phyloP scores from a whole-genome alignment of 495 filamentous ascomycete genomes.

The Aspergillus nanangensis region DNA sequence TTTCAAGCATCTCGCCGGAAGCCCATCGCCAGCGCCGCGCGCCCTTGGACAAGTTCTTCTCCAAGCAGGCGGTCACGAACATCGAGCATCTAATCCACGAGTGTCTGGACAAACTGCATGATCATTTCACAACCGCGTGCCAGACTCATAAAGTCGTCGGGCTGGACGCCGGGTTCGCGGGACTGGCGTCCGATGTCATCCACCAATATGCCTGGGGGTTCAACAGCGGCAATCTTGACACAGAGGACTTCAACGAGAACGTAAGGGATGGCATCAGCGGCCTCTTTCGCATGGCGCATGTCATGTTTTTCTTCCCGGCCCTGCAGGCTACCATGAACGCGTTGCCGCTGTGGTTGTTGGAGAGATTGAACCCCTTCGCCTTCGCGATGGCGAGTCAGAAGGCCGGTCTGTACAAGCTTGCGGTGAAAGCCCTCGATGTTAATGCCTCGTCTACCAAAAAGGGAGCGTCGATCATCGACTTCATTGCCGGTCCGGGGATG shows the following conservation, averaged over 20 bases:
- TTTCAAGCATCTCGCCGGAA: slow-evolving; percentile 18
- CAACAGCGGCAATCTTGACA: background rate
- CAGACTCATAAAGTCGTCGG: background rate
- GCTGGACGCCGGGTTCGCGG: background rate
- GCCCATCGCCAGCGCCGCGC: slow-evolving; percentile 22
- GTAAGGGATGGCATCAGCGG: background rate
- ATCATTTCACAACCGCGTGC: background rate
- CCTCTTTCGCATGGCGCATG: background rate
- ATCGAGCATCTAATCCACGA: background rate
- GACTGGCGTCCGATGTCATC: background rate
- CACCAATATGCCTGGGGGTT: background rate
- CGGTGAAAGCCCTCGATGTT: background rate
- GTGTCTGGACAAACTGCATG: background rate
- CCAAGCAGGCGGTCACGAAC: slow-evolving; percentile 12
- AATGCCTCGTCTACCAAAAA: background rate
- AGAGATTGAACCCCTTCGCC: background rate
- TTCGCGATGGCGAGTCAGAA: background rate
- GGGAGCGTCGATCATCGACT: background rate
- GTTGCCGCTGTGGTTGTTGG: background rate
- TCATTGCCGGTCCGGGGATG: background rate
- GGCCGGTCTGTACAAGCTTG: background rate
- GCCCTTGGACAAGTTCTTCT: slow-evolving; percentile 25
- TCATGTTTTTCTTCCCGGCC: background rate
- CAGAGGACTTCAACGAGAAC: background rate
- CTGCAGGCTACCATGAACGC: background rate